Conservation (phyloP, 1,284 basidiomycete genomes). For the Chiua sp. region DNA sequence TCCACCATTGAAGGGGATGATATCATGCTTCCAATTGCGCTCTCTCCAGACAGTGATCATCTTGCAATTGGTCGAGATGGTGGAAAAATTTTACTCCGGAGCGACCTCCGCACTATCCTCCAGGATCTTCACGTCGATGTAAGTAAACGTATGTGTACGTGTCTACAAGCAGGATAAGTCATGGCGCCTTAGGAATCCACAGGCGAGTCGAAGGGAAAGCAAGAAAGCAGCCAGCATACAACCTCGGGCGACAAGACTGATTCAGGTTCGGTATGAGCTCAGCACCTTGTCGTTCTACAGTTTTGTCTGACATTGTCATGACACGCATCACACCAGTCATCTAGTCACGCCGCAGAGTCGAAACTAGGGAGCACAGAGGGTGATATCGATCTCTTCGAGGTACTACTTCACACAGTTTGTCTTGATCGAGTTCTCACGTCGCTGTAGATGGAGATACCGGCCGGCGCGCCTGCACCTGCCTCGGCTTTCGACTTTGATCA, state of each 20-base stretch:
- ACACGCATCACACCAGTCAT: too few species aligned
- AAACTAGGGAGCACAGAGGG: not conserved
- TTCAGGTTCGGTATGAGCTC: too few species aligned
- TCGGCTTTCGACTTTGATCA: too few species aligned
- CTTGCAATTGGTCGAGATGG: conserved; percentile 7
- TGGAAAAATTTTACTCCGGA: conserved; percentile 8
- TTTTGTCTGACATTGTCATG: too few species aligned
- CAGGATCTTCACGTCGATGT: conserved; percentile 4
- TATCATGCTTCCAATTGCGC: conserved; percentile 6
- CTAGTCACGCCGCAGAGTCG: too few species aligned
- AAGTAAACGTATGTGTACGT: too few species aligned
- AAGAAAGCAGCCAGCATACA: too few species aligned
- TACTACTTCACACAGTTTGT: not conserved
- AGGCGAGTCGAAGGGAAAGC: too few species aligned
- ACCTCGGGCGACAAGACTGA: too few species aligned
- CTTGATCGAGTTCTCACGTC: not conserved
- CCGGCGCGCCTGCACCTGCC: not conserved
- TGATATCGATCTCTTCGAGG: not conserved
- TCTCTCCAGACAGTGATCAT: conserved; percentile 4
- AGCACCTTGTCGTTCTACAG: too few species aligned
- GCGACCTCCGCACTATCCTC: conserved; percentile 9
- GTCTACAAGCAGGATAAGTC: too few species aligned
- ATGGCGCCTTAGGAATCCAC: too few species aligned
- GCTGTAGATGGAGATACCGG: not conserved
- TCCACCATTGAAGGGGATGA: not conserved